phyloP scores from a whole-genome alignment of 768 basidiomycete species.

The Brasilioporus rufonigricans region DNA sequence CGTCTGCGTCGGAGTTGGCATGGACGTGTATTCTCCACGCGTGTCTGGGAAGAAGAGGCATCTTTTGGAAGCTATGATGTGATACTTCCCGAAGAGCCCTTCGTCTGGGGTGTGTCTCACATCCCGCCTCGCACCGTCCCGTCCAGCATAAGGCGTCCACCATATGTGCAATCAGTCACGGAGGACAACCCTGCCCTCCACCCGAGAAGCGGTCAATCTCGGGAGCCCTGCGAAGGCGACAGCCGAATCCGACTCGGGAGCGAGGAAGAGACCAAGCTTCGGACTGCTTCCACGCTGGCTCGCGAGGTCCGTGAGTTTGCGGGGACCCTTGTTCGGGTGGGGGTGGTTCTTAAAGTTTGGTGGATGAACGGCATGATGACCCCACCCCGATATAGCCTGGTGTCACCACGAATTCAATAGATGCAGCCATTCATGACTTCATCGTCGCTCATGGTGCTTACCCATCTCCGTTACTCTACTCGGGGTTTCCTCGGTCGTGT shows the following conservation, averaged over 20 bases:
- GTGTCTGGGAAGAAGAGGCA: slow-evolving; percentile 4
- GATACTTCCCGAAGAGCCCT: slow-evolving; percentile 66
- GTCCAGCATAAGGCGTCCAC: slow-evolving; percentile 48
- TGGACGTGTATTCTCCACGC: slow-evolving; percentile 6
- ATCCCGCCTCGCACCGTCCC: slow-evolving; percentile 60
- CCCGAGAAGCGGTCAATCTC: background rate
- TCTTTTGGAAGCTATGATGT: slow-evolving; percentile 56
- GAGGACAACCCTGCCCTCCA: background rate
- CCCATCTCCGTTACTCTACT: slow-evolving; percentile 81
- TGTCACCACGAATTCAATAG: slow-evolving; percentile 73
- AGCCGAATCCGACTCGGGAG: slow-evolving; percentile 50
- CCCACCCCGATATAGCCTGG: slow-evolving; percentile 46
- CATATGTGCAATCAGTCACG: slow-evolving; percentile 5
- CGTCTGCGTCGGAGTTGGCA: background rate
- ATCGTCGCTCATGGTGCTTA: slow-evolving; percentile 72
- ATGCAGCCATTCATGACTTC: slow-evolving; percentile 67
- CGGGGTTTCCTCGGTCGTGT: slow-evolving; percentile 48
- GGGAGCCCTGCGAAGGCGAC: slow-evolving; percentile 21
- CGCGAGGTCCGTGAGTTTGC: slow-evolving; percentile 55
- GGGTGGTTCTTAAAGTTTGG: background rate
- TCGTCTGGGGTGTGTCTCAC: slow-evolving; percentile 60
- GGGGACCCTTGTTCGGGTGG: slow-evolving; percentile 51
- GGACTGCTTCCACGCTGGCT: slow-evolving; percentile 56
- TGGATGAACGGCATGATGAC: background rate
- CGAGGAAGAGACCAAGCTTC: slow-evolving; percentile 48